phyloP scores from a whole-genome alignment of 441 rosid genomes.

The Pelargonium citronellum region DNA sequence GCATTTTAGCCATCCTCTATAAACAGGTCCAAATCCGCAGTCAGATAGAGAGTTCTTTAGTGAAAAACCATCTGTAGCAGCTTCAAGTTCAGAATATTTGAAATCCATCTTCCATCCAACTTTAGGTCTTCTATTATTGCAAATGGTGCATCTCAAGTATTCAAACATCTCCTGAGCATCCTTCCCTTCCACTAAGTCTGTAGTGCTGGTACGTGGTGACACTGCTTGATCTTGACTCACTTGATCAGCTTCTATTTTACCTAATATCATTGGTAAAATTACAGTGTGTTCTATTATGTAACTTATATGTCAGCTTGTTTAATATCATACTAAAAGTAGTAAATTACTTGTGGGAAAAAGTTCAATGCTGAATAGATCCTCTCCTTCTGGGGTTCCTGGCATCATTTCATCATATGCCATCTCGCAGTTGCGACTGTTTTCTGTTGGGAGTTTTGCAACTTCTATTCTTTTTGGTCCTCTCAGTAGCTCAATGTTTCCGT shows the following conservation, averaged over 20 bases:
- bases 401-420: conserved; percentile 46
- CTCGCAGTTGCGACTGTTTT: neutral
- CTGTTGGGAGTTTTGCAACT: neutral
- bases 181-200: conserved; percentile 10
- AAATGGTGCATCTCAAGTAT: conserved; percentile 28
- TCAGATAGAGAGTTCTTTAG: conserved; percentile 36
- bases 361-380: conserved; percentile 21
- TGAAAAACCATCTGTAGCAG: conserved; percentile 51
- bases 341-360: conserved; percentile 22
- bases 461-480: conserved; percentile 30
- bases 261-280: neutral
- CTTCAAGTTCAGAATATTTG: conserved; percentile 43
- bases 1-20: conserved; percentile 31
- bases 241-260: conserved; percentile 16
- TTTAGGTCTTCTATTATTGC: conserved; percentile 31
- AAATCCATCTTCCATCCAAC: conserved; percentile 27
- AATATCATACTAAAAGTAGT: neutral
- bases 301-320: neutral
- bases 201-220: conserved; percentile 8
- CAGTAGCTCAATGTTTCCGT: conserved; percentile 33
- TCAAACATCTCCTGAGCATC: conserved; percentile 11
- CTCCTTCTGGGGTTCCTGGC: conserved; percentile 28
- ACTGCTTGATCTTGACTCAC: conserved; percentile 14
- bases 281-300: conserved; percentile 1
- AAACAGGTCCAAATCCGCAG: conserved; percentile 52